phyloP scores from a whole-genome alignment of 1,139 yeast genomes.

The Suhomyces bokatorum region DNA sequence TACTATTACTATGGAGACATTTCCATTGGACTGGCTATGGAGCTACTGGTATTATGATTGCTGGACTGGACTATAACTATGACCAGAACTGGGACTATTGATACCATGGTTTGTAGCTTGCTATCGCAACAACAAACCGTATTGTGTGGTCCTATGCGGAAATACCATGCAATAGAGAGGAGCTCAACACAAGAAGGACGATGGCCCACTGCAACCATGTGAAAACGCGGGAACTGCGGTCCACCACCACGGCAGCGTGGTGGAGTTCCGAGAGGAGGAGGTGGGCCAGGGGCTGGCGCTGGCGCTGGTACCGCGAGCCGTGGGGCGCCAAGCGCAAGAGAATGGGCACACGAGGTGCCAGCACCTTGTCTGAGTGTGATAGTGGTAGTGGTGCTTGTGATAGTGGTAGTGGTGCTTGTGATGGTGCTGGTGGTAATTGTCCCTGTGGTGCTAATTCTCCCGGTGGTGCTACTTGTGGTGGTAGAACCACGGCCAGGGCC shows the following conservation, averaged over 20 bases:
- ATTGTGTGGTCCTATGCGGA: neutral
- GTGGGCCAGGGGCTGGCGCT: neutral
- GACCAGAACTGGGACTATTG: too few species aligned
- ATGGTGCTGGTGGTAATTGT: too few species aligned
- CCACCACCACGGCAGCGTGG: neutral
- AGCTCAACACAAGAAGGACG: neutral
- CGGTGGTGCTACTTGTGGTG: too few species aligned
- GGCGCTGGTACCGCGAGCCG: neutral
- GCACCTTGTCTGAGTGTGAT: too few species aligned
- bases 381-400: neutral
- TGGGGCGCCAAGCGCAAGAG: neutral
- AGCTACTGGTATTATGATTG: too few species aligned
- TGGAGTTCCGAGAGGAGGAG: neutral
- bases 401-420: neutral
- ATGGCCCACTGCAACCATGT: slow-evolving; percentile 3
- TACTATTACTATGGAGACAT: too few species aligned
- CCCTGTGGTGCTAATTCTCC: too few species aligned
- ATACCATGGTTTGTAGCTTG: too few species aligned
- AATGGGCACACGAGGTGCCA: too few species aligned
- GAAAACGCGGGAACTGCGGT: neutral
- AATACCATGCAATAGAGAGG: neutral
- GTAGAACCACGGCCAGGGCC: neutral
- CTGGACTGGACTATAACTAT: too few species aligned
- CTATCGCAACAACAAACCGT: too few species aligned
- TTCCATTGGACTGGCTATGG: too few species aligned